Percentiles rank a stretch among this genome's conserved stretches.
phyloP scores from a whole-genome alignment of 345 rosid genomes.

The Linum usitatissimum region DNA sequence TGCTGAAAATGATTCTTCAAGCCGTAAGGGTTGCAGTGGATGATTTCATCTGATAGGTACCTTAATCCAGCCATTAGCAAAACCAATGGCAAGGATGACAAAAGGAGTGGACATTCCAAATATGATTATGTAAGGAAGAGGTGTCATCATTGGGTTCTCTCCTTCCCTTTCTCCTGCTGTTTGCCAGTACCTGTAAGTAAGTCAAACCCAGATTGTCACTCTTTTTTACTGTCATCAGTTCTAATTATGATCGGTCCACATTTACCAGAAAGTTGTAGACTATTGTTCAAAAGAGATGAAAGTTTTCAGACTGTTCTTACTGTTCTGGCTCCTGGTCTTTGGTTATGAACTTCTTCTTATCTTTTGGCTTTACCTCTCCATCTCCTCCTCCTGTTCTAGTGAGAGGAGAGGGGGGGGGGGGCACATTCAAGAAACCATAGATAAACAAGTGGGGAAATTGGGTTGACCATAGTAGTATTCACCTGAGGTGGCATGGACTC shows the following conservation, averaged over 20 bases:
- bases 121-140: conserved; percentile 73
- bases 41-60: conserved; percentile 55
- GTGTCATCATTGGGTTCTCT: conserved; percentile 92
- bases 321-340: conserved; percentile 85
- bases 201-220: background rate
- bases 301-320: conserved; percentile 21
- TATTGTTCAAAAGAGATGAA: no score
- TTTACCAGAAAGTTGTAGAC: background rate
- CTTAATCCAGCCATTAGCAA: conserved; percentile 92
- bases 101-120: conserved; percentile 95
- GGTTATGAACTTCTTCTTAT: conserved; percentile 72
- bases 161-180: conserved; percentile 85
- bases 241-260: background rate
- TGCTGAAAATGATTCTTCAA: background rate
- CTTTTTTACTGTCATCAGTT: background rate
- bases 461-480: background rate
- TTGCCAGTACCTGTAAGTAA: conserved; percentile 72
- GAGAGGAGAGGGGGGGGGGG: background rate
- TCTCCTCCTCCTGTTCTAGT: conserved; percentile 36
- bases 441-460: background rate
- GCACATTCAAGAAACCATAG: background rate
- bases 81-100: conserved; percentile 83
- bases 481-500: conserved; percentile 52
- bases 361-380: conserved; percentile 63
- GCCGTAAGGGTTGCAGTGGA: background rate